Conservation (phyloP, 768 basidiomycete genomes). For the Agaricus blazei region DNA sequence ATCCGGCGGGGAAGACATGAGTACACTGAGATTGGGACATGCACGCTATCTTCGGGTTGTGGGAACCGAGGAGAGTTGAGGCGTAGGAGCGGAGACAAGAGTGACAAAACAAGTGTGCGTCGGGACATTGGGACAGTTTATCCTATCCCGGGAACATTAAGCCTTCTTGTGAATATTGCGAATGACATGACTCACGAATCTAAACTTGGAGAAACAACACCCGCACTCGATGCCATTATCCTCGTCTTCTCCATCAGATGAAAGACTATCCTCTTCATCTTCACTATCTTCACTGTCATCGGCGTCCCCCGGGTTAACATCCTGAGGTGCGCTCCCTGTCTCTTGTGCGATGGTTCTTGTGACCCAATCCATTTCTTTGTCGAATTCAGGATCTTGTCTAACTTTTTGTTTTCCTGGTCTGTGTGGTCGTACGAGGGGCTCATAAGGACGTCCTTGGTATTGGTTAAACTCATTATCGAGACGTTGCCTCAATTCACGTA, state of each 20-base stretch:
- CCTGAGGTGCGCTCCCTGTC: constrained; percentile 3
- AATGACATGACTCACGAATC: constrained; percentile 50
- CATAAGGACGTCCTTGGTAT: neutral
- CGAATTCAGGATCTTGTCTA: constrained; percentile 41
- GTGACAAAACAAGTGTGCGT: constrained; percentile 83
- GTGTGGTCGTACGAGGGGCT: constrained; percentile 8
- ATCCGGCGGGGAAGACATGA: constrained; percentile 52
- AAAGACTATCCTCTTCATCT: constrained; percentile 32
- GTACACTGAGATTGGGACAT: constrained; percentile 79
- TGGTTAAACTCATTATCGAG: constrained; percentile 13
- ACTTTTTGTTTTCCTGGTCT: constrained; percentile 19
- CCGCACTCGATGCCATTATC: constrained; percentile 70
- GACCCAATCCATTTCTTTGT: constrained; percentile 42
- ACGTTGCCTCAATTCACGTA: constrained; percentile 33
- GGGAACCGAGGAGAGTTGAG: constrained; percentile 58
- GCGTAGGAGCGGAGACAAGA: constrained; percentile 68
- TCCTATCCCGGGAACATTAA: constrained; percentile 38
- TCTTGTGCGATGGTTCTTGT: constrained; percentile 20
- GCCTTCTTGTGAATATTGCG: neutral
- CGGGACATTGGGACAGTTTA: constrained; percentile 85
- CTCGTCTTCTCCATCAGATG: constrained; percentile 41
- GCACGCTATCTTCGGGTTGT: constrained; percentile 62
- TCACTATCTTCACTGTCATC: constrained; percentile 26
- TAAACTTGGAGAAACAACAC: constrained; percentile 74
- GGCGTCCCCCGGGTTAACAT: constrained; percentile 20